phyloP scores from a whole-genome alignment of 2,329 filamentous ascomycete species.

The Myriosclerotinia scirpicola region DNA sequence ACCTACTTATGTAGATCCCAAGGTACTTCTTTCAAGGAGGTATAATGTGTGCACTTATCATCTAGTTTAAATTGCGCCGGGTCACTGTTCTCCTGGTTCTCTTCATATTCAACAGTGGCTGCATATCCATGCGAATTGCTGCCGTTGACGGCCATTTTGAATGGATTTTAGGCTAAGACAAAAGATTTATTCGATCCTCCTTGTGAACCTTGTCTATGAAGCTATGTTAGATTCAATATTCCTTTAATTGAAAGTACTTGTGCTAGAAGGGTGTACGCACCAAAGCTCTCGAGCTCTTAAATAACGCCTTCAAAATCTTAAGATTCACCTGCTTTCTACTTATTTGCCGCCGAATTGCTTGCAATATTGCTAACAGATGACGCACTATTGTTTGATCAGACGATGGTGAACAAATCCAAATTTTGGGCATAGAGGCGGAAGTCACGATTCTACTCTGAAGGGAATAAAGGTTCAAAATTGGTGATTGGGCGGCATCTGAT shows the following conservation, averaged over 20 bases:
- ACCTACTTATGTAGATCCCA: conserved; percentile 80
- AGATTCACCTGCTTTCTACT: conserved; percentile 1
- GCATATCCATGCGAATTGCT: neutral
- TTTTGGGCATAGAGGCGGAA: neutral
- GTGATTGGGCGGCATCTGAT: neutral
- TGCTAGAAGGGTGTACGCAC: neutral
- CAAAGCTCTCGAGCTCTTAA: neutral
- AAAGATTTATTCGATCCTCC: neutral
- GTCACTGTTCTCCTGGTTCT: conserved; percentile 2
- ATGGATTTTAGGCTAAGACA: neutral
- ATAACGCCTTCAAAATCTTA: neutral
- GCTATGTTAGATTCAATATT: neutral
- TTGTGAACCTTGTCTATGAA: neutral
- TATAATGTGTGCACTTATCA: conserved; percentile 73
- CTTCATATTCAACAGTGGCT: neutral
- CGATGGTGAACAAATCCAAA: neutral
- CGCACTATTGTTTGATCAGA: neutral
- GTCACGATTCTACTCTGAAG: neutral
- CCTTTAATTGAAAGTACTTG: neutral
- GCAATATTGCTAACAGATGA: neutral
- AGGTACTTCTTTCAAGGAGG: conserved; percentile 67
- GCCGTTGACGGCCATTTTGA: conserved; percentile 11
- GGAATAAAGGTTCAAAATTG: neutral
- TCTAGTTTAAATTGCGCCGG: conserved; percentile 47
- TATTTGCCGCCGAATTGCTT: neutral